Base-by-base conservation (phyloP, 306 rosid genomes). In the Sicyos baderoa region DNA sequence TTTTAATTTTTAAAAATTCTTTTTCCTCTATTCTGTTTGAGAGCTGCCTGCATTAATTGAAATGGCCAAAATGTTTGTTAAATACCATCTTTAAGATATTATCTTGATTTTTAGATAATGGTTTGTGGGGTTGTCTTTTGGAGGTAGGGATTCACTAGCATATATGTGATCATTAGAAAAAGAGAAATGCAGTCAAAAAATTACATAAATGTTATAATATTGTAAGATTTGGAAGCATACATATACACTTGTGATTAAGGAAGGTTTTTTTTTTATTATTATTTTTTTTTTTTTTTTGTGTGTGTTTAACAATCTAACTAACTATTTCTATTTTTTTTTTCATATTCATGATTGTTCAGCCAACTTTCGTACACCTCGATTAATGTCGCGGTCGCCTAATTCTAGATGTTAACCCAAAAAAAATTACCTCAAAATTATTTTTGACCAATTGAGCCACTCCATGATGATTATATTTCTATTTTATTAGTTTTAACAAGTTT, bases 11-110 rank as follows among this genome's bases (percentile, higher is more conserved):
- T 66, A 47, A 47, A 2, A 22, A 14, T 55, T 66, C 71, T 14
- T 47, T 66, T 66, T 66, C 47, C 71, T 66, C 54, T 21, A 13
- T 47, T 15, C 56, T 67, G 57, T 67, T 67, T 48, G 72, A 67
- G 72, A 67, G 72, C 44, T 67, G 56, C 72, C 9, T 67, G 56
- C 72, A 67, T 67, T 67, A 48, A 66, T 67, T 23, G 56, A 9
- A 67, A 67, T 67, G 72, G 45, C 56, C 72, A 67, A 4, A 67
- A 67, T 67, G 57, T 67, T 67, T 67, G 44, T 67, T 67, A 48
- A 21, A 48, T 67, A 67, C 56, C 72, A 66, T 47, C 55, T 17
- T 67, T 67, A 48, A 23, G 55, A 47, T 56, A 49, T 49, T 72
- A 32, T 66, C 23, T 67, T 17, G 18, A 44, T 69, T 15, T 37